A percentile compares a stretch with the other conserved stretches of the same genome.
These are phyloP conservation scores for Colletotrichum kahawae DNA, from an alignment of 2,329 filamentous ascomycete genomes.

Conservation along the genomic window DNA sequence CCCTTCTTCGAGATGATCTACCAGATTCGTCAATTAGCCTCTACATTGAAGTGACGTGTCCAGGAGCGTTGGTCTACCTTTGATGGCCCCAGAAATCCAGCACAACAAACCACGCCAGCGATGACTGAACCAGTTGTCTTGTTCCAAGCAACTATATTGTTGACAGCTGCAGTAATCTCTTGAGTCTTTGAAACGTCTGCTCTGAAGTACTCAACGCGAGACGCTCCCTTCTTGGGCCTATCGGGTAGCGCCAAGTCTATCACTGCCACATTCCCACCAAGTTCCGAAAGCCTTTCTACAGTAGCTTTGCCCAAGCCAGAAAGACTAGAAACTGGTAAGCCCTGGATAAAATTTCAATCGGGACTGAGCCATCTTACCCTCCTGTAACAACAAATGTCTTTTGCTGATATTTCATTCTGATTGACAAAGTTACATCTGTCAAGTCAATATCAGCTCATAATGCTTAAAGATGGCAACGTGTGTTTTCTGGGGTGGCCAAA, in stretches of 20 bases:
- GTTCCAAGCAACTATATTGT: not conserved
- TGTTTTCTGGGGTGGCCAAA: not conserved
- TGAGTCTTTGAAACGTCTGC: not conserved
- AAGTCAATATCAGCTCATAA: not conserved
- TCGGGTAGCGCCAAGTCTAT: not conserved
- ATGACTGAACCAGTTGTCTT: not conserved
- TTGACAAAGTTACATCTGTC: not conserved
- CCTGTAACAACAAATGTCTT: not conserved
- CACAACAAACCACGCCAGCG: not conserved
- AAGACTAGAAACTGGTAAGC: not conserved
- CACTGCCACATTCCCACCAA: rapidly evolving
- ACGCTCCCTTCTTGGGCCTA: rapidly evolving
- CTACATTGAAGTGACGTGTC: not conserved
- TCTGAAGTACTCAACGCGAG: rapidly evolving
- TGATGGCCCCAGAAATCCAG: not conserved
- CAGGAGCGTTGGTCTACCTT: not conserved
- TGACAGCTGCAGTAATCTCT: not conserved
- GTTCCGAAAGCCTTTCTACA: not conserved
- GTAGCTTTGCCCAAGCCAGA: not conserved
- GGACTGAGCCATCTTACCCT: not conserved
- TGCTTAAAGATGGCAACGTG: not conserved
- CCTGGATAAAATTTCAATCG: too few species aligned
- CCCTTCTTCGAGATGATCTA: not conserved
- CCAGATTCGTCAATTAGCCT: not conserved
- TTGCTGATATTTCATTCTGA: not conserved